Evolutionary conservation across 1,284 basidiomycete species (phyloP).

Genomic region (Trametes polyzona): DNA sequence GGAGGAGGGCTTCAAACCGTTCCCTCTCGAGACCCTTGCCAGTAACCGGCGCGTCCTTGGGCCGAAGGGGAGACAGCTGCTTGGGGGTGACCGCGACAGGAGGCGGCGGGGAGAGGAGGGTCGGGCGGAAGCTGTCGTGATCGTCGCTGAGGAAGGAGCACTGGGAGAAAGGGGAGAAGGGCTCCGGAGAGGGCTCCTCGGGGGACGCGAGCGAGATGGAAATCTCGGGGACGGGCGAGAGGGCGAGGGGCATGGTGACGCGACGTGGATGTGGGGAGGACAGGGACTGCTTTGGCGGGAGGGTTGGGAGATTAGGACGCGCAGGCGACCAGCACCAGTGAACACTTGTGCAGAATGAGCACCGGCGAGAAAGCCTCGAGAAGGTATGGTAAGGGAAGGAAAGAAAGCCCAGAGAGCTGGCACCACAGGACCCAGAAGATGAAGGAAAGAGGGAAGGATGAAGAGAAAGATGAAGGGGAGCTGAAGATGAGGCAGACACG

Average conservation of each 20-base stretch:
- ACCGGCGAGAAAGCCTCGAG: conserved; percentile 32
- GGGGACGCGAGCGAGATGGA: conserved; percentile 68
- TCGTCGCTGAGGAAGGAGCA: conserved; percentile 34
- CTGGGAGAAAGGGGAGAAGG: conserved; percentile 69
- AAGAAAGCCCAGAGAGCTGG: conserved; percentile 28
- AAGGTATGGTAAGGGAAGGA: conserved; percentile 28
- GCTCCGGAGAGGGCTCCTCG: conserved; percentile 51
- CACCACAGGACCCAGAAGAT: conserved; percentile 29
- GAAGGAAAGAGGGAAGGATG: conserved; percentile 32
- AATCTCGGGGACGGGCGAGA: conserved; percentile 62
- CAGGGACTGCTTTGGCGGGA: conserved; percentile 14
- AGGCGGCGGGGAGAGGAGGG: conserved; percentile 62
- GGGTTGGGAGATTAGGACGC: conserved; percentile 15
- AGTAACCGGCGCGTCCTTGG: conserved; percentile 39
- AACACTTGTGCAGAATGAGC: conserved; percentile 30
- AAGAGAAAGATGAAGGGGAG: conserved; percentile 23
- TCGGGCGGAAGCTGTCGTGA: conserved; percentile 56
- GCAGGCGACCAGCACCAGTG: conserved; percentile 53
- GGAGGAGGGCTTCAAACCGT: conserved; percentile 65
- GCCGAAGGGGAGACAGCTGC: conserved; percentile 57
- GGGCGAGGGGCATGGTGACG: conserved; percentile 47
- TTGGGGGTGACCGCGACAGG: conserved; percentile 43
- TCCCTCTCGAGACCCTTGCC: conserved; percentile 63
- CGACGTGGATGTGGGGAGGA: conserved; percentile 16
- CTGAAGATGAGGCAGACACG: conserved; percentile 13